These are phyloP conservation scores for Hymenoscyphus repandus DNA, from an alignment of 2,329 filamentous ascomycete species.

Conservation along the genomic window DNA sequence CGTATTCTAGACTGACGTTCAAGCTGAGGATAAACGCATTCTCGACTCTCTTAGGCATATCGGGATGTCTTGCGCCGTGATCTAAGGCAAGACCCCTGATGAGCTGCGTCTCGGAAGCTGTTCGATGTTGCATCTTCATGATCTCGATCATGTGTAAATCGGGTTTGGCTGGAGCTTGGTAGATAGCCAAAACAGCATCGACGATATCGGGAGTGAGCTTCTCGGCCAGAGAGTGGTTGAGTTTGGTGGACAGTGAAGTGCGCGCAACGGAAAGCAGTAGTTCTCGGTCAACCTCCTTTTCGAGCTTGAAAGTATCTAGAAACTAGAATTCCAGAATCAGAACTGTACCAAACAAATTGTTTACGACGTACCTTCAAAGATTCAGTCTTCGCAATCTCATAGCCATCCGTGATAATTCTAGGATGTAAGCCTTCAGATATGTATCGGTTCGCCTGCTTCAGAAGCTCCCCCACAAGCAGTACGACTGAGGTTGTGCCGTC, in stretches of 20 bases:
- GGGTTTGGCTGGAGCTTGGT: slow-evolving; percentile 82
- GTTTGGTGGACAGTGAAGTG: slow-evolving; percentile 91
- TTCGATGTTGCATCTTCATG: slow-evolving; percentile 99
- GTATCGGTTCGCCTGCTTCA: slow-evolving; percentile 96
- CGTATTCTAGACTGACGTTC: slow-evolving; percentile 96
- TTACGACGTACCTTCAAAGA: slow-evolving; percentile 65
- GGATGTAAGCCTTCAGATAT: slow-evolving; percentile 97
- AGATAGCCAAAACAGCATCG: slow-evolving; percentile 91
- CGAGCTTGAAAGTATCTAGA: slow-evolving; percentile 87
- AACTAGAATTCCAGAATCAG: slow-evolving; percentile 51
- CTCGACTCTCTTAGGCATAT: slow-evolving; percentile 95
- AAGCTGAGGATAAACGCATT: slow-evolving; percentile 93
- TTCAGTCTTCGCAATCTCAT: slow-evolving; percentile 93
- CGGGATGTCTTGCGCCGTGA: slow-evolving; percentile 91
- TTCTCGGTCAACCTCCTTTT: slow-evolving; percentile 85
- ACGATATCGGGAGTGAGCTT: slow-evolving; percentile 93
- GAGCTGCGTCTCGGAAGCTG: slow-evolving; percentile 90
- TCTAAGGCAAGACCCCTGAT: slow-evolving; percentile 91
- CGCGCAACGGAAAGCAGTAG: slow-evolving; percentile 88
- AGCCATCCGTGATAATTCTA: slow-evolving; percentile 93
- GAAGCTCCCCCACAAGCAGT: slow-evolving; percentile 86
- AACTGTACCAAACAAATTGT: slow-evolving; percentile 4
- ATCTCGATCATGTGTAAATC: slow-evolving; percentile 99
- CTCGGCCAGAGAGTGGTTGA: slow-evolving; percentile 82
- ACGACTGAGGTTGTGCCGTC: slow-evolving; percentile 98